Evolutionary conservation across 192 early-diverging fungal genomes (phyloP).

Genomic region (Phycomyces nitens): DNA sequence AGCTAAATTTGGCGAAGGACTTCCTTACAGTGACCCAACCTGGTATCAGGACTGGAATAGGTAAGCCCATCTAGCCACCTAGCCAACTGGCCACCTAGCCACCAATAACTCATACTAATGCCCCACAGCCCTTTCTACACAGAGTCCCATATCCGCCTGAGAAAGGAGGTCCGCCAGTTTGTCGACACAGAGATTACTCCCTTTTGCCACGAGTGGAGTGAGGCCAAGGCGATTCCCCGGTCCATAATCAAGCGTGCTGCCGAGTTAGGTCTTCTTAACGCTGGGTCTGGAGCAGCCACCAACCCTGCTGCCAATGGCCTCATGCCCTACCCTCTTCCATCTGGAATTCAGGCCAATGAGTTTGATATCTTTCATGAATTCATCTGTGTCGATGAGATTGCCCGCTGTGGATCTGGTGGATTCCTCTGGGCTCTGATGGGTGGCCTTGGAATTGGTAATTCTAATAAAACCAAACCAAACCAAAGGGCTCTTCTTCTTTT

Average conservation of each 20-base stretch:
- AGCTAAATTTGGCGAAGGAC: slow-evolving; percentile 61
- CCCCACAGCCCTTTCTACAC: slow-evolving; percentile 71
- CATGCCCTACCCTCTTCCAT: slow-evolving; percentile 39
- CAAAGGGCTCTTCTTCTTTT: too few species aligned
- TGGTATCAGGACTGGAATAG: slow-evolving; percentile 59
- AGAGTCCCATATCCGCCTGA: slow-evolving; percentile 61
- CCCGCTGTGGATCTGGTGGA: slow-evolving; percentile 77
- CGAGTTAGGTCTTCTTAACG: slow-evolving; percentile 63
- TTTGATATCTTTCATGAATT: slow-evolving; percentile 70
- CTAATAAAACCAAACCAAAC: too few species aligned
- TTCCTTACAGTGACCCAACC: slow-evolving; percentile 78
- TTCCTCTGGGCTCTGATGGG: slow-evolving; percentile 14
- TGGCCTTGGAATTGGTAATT: slow-evolving; percentile 60
- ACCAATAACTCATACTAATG: neutral
- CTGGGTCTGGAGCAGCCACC: slow-evolving; percentile 44
- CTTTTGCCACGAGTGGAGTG: slow-evolving; percentile 73
- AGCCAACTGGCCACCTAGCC: too few species aligned
- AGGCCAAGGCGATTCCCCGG: slow-evolving; percentile 72
- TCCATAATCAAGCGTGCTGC: slow-evolving; percentile 68
- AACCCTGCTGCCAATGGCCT: slow-evolving; percentile 25
- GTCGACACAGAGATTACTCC: slow-evolving; percentile 78
- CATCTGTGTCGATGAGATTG: slow-evolving; percentile 76
- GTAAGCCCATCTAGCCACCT: too few species aligned
- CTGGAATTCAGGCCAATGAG: slow-evolving; percentile 47
- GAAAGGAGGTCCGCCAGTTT: slow-evolving; percentile 60